Evolutionary conservation across 176 grass and related monocot species (phyloP), one percentile per base, ranked within the genome.

Genomic region (Coix lacrymajobi): DNA sequence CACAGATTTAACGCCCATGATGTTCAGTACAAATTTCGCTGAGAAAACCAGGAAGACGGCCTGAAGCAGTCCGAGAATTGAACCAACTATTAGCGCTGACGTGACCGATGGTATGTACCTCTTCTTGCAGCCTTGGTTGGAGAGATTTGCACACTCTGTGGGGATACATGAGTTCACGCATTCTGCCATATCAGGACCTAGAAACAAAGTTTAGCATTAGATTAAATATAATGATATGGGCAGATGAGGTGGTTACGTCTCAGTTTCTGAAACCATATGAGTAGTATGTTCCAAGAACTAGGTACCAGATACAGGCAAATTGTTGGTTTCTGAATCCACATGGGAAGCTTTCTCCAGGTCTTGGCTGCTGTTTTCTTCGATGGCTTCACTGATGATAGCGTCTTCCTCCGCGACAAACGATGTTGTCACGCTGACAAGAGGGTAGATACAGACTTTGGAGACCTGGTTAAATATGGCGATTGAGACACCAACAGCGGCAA

Each of bases 371-470:
- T 63, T 54, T 89, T 89, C 96, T 81, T 92, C 83, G 10, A 88
- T 58, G 65, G 65, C 32, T 68, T 78, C 78, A 29, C 83, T 90
- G 36, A 99, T 99, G 91, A 96, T 91, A 40, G 96, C 93, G 71
- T 99, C 91, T 92, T 99, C 96, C 89, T 99, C 96, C 14, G 96
- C 96, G 0, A 99, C 96, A 75, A 99, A 99, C 36, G 96, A 99
- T 69, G 96, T 99, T 7, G 96, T 92, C 5, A 99, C 96, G 41
- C 96, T 99, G 20, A 99, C 92, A 62, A 99, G 93, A 51, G 96
- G 96, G 73, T 96, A 99, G 68, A 99, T 99, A 3, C 91, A 99
- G 73, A 99, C 81, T 90, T 99, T 99, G 2, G 96, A 93, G 20
- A 96, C 85, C 76, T 99, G 96, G 76, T 99, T 99, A 85, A 99